A percentile compares a stretch with the other conserved stretches of the same genome.
Conservation (phyloP, 257 asterid species). For the Primulina tabacum region DNA sequence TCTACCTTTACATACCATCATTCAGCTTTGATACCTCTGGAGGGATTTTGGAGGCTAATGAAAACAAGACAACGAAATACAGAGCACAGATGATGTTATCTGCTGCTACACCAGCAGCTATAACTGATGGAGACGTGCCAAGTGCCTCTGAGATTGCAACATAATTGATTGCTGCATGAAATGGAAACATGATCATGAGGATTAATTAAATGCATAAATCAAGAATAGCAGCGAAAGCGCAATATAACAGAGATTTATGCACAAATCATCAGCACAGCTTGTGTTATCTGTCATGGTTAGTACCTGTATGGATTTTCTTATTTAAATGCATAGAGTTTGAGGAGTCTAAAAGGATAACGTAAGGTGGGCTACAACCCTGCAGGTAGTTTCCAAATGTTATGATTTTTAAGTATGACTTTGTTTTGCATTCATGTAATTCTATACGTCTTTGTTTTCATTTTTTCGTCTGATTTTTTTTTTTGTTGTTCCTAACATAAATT, state of each 20-base stretch:
- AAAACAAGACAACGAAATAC: slow-evolving; percentile 65
- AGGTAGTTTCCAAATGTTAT: background rate
- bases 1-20: slow-evolving; percentile 33
- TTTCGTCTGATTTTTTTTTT: background rate
- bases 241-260: background rate
- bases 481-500: background rate
- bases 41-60: slow-evolving; percentile 73
- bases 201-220: no score
- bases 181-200: slow-evolving; percentile 20
- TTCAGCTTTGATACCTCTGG: slow-evolving; percentile 45
- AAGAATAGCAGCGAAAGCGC: no score
- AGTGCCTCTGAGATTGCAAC: slow-evolving; percentile 79
- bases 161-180: slow-evolving; percentile 73
- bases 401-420: no score
- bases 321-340: background rate
- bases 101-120: slow-evolving; percentile 93
- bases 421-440: no score
- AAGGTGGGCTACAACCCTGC: background rate
- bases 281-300: background rate
- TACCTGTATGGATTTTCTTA: background rate
- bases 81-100: slow-evolving; percentile 75
- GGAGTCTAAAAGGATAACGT: background rate
- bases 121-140: slow-evolving; percentile 62
- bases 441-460: no score
- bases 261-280: background rate